phyloP scores from a whole-genome alignment of 2,329 filamentous ascomycete genomes.

The Rachicladosporium sp. region DNA sequence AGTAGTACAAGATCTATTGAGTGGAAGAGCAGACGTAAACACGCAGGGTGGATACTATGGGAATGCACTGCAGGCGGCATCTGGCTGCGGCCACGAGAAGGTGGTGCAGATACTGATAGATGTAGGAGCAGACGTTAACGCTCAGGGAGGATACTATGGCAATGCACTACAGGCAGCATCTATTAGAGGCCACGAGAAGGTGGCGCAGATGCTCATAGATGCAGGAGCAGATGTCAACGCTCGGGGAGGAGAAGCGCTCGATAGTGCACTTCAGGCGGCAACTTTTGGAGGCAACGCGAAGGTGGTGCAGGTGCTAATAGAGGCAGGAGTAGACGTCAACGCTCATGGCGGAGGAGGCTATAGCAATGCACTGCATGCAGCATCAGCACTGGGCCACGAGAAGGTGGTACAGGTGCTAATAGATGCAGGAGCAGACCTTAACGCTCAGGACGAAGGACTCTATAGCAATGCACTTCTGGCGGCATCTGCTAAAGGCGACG shows the following conservation, averaged over 20 bases:
- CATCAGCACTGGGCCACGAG: not conserved
- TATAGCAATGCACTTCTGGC: conserved; percentile 8
- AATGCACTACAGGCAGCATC: conserved; percentile 8
- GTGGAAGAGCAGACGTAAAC: conserved; percentile 9
- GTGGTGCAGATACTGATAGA: conserved; percentile 9
- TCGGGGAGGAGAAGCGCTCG: conserved; percentile 8
- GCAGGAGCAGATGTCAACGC: conserved; percentile 7
- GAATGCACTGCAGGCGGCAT: conserved; percentile 8
- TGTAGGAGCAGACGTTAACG: conserved; percentile 9
- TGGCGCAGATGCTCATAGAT: conserved; percentile 2
- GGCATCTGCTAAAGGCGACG: conserved; percentile 4
- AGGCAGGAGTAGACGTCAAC: conserved; percentile 10
- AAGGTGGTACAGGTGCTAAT: conserved; percentile 7
- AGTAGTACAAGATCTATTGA: conserved; percentile 1
- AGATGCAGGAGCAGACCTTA: conserved; percentile 9
- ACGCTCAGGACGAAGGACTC: conserved; percentile 5
- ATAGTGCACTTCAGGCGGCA: conserved; percentile 4
- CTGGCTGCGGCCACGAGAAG: not conserved
- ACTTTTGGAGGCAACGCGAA: conserved; percentile 2
- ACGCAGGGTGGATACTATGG: conserved; percentile 4
- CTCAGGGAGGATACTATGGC: conserved; percentile 5
- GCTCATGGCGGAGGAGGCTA: conserved; percentile 4
- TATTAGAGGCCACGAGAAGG: conserved; percentile 1
- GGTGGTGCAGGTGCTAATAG: conserved; percentile 8
- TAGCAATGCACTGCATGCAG: not conserved